Evolutionary conservation across 1,139 yeast genomes (phyloP), one percentile per base, ranked within the genome.

Genomic region (Taphrina deformans): DNA sequence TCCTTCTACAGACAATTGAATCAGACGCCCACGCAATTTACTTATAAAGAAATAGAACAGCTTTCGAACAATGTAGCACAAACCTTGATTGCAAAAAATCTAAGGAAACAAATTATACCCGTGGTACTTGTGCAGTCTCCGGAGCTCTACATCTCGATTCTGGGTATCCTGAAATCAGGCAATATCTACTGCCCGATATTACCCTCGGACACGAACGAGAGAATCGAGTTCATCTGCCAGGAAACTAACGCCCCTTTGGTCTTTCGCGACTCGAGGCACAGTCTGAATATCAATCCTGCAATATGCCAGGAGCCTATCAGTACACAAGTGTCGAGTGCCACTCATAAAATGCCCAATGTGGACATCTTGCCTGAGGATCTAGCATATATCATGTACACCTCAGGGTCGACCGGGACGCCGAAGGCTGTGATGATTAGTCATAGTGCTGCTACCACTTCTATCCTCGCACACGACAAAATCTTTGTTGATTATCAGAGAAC

Each of bases 401-500:
- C 71, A 4, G 72, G 72, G 9, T 69, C 71, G 10, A 70, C 72
- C 1, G 72, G 72, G 7, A 55, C 31, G 1, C 72, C 72, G 2
- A 70, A 70, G 53, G 72, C 70, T 21, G 72, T 70, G 21, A 66
- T 64, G 9, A 69, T 70, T 9, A 50, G 69, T 4, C 71, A 69
- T 40, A 41, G 48, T 23, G 66, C 68, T 24, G 69, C 70, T 5
- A 58, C 66, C 10, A 69, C 69, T 14, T 67, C 71, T 14, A 66
- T 69, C 21, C 52, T 62, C 23, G 67, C 71, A 7, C 71, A 69
- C 45, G 51, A 35, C 53, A 66, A 40, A 45, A 64, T 55, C 66
- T 70, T 23, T 40, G 24, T n/a, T 52, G 66, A 35, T 21, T 18
- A 27, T 16, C 26, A 16, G 2, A 14, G 24, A 2, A 60, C 60